Conservation (phyloP, 257 asterid species). For the Solanum sparsipilum region DNA sequence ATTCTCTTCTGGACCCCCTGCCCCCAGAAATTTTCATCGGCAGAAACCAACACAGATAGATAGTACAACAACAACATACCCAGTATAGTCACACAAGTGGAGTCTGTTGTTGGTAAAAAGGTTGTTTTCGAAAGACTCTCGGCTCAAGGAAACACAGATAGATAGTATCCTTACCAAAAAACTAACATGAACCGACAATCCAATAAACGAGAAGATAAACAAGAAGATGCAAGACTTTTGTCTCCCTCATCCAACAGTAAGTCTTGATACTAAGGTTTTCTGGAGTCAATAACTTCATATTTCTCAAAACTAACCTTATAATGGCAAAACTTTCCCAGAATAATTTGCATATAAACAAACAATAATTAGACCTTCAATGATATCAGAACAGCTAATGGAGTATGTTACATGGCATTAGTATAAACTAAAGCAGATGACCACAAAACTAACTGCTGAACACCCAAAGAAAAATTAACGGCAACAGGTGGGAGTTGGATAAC, state of each 20-base stretch:
- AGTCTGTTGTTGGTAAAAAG: background rate
- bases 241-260: background rate
- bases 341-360: background rate
- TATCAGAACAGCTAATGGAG: background rate
- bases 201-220: background rate
- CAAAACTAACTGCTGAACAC: background rate
- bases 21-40: background rate
- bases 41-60: background rate
- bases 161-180: background rate
- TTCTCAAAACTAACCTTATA: background rate
- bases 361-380: background rate
- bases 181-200: background rate
- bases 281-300: background rate
- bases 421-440: background rate
- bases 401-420: background rate
- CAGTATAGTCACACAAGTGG: background rate
- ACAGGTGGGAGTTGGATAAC: background rate
- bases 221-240: background rate
- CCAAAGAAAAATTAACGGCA: background rate
- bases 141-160: background rate
- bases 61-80: background rate
- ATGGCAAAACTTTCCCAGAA: background rate
- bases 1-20: background rate
- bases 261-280: background rate
- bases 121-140: background rate